phyloP scores from a whole-genome alignment of 768 basidiomycete genomes.

The Amanita exitialis region DNA sequence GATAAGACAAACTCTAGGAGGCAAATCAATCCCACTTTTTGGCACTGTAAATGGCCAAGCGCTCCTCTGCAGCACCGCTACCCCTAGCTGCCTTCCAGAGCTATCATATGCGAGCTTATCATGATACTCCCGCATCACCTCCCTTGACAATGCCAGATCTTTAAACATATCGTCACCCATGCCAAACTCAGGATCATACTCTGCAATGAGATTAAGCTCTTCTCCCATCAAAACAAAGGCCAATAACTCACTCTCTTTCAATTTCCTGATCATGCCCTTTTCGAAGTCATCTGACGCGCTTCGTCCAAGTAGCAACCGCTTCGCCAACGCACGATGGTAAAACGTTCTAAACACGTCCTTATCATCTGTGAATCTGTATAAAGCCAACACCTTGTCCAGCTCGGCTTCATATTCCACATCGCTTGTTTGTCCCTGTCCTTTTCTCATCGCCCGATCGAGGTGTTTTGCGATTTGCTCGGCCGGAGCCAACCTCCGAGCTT shows the following conservation, averaged over 20 bases:
- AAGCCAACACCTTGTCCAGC: conserved; percentile 55
- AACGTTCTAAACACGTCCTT: conserved; percentile 93
- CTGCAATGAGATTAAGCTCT: conserved; percentile 25
- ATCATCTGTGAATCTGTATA: conserved; percentile 85
- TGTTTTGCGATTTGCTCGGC: conserved; percentile 92
- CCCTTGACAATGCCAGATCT: conserved; percentile 70
- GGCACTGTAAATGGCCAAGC: conserved; percentile 75
- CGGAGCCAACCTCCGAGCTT: conserved; percentile 67
- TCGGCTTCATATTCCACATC: conserved; percentile 53
- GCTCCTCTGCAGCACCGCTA: conserved; percentile 80
- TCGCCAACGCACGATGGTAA: conserved; percentile 84
- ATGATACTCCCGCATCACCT: conserved; percentile 61
- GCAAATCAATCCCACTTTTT: conserved; percentile 41
- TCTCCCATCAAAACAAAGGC: neutral
- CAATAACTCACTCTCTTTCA: conserved; percentile 56
- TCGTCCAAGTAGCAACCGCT: conserved; percentile 72
- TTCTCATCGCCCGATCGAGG: conserved; percentile 79
- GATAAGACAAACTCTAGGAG: conserved; percentile 28
- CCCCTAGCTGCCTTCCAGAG: conserved; percentile 43
- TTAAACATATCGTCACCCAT: conserved; percentile 96
- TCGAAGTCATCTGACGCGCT: conserved; percentile 87
- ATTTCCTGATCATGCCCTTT: conserved; percentile 69
- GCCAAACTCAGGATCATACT: conserved; percentile 92
- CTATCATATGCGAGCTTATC: conserved; percentile 27
- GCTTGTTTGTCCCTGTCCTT: conserved; percentile 63